Evolutionary conservation across 768 basidiomycete species (phyloP), one percentile per base, ranked within the genome.

Genomic region (Boletus sp.): DNA sequence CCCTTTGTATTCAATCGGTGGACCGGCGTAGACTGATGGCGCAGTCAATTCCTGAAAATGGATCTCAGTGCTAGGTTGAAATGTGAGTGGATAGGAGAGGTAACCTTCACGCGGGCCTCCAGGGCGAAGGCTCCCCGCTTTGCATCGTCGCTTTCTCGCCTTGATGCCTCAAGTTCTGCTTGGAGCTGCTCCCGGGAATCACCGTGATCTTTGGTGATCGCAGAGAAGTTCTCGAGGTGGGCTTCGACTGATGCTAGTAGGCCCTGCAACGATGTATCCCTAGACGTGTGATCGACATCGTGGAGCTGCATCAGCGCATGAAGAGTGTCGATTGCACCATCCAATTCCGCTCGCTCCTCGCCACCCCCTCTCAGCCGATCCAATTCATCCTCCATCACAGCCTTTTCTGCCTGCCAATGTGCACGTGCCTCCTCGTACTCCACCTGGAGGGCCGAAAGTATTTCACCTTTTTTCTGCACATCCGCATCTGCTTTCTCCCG

Each of bases 231-330:
- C 50, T 77, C 77, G 35, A 89, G 61, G 69, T 89, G 85, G 35
- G 75, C 64, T 1, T 75, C 76, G 39, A 87, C 67, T 15, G 84
- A 78, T 12, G 72, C 66, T 52, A 84, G 61, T 2, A 86, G 67
- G 47, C 76, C 80, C 47, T 77, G 75, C 36, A 86, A 55, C 20
- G 84, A 80, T 20, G 73, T 58, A 55, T 86, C 83, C 50, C 77
- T 73, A 15, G 81, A 77, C 14, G 62, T 52, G 20, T 84, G 70
- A n/a, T 78, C 77, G 61, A 91, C 77, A 15, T 77, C 78, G 64
- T 88, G 82, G 36, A 76, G 76, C 61, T 80, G 80, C 56, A 87
- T 77, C 59, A 92, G 71, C 5, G 58, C 66, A 48, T 77, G 78
- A 33, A 91, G 64, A 14, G 77, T 71, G 5, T 75, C 75, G 10